Conservation (phyloP, 169 alveolate genomes). For the Plasmodium falciparum region DNA sequence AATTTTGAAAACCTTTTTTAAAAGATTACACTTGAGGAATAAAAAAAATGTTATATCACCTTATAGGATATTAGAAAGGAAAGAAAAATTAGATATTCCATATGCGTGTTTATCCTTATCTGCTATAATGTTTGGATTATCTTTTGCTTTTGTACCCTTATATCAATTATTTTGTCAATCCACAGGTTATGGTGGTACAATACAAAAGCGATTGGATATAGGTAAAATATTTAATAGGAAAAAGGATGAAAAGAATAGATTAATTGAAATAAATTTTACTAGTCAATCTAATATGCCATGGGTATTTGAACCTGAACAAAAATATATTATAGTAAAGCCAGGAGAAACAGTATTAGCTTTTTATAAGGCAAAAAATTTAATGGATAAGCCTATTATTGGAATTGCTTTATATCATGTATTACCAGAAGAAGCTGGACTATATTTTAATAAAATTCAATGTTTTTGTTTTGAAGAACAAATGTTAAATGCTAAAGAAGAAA, state of each 20-base stretch:
- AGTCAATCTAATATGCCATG: constrained; percentile 88
- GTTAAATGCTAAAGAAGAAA: constrained; percentile 95
- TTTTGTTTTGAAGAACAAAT: too few species aligned
- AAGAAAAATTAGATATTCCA: constrained; percentile 50
- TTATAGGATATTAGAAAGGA: constrained; percentile 25
- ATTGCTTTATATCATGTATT: constrained; percentile 94
- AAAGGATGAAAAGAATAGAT: constrained; percentile 75
- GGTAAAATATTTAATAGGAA: constrained; percentile 19
- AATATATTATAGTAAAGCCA: constrained; percentile 87
- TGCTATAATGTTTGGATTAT: constrained; percentile 82
- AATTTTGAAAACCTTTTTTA: constrained; percentile 27
- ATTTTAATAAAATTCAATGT: too few species aligned
- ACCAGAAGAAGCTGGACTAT: too few species aligned
- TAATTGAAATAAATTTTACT: constrained; percentile 84
- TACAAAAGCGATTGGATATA: constrained; percentile 16
- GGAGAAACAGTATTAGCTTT: constrained; percentile 94
- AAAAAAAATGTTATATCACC: constrained; percentile 20
- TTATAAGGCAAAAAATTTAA: constrained; percentile 88
- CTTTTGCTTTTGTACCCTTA: constrained; percentile 86
- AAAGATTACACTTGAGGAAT: constrained; percentile 28
- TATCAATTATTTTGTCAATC: constrained; percentile 87
- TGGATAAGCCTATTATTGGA: constrained; percentile 89
- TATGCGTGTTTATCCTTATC: constrained; percentile 62
- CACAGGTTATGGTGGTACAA: constrained; percentile 85
- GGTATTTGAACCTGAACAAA: constrained; percentile 91